Evolutionary conservation across 176 grass and related monocot species (phyloP), one percentile per base, ranked within the genome.

Genomic region (Lolium multiflorum): DNA sequence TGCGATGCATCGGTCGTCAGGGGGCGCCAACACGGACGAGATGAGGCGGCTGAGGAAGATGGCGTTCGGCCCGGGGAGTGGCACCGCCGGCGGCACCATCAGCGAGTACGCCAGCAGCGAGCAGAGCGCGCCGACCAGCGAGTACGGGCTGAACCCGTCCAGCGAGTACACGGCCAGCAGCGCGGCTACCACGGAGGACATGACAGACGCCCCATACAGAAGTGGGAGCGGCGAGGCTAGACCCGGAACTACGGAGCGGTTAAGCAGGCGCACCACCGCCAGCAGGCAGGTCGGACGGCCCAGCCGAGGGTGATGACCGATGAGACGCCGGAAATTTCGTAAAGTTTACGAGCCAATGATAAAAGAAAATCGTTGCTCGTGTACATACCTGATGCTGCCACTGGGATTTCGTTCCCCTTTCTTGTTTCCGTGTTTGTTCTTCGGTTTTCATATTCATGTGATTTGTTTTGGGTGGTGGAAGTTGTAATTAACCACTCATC

Each of bases 41-140:
- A 67, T 91, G n/a, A 71, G 31, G 26, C 28, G 71, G 64, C 82
- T 97, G 2, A 83, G 84, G 71, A 85, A 59, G 88, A 91, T 97
- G 92, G 92, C 89, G 58, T 97, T 97, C 75, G 82, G 74, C 2
- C 6, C 6, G 39, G 39, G 0, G 2, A 41, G 28, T 2, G 2
- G 28, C 28, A 31, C 28, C 28, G 2, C 2, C 28, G 2, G 68
- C 35, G 92, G 89, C 15, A 82, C 88, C 63, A 61, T 90, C 44
- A 88, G 78, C 67, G 93, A 95, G 80, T 89, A 90, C 82, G 49
- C 82, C n/a, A 91, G 92, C 85, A 92, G 93, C 74, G 85, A 92
- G 48, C 77, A 77, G 80, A 95, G 93, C 66, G 80, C 83, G 31
- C 92, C 35, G 74, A 93, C 82, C 25, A 95, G 89, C 55, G 89